Conservation (phyloP, 1,284 basidiomycete species). For the Cryptococcus jaspeensis region DNA sequence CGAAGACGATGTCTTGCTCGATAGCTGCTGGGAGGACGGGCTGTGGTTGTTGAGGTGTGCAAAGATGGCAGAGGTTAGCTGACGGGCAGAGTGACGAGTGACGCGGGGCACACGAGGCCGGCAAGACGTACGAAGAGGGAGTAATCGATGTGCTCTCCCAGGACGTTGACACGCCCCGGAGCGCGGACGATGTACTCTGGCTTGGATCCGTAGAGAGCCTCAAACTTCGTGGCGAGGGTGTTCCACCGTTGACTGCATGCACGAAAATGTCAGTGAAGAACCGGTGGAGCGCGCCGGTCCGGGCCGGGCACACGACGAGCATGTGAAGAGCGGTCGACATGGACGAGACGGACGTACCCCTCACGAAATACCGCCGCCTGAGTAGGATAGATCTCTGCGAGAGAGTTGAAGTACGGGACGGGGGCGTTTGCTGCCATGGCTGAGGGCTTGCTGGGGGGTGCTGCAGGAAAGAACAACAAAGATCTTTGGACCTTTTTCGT, state of each 20-base stretch:
- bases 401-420: slow-evolving; percentile 64
- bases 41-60: slow-evolving; percentile 38
- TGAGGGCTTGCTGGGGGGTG: no score
- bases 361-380: slow-evolving; percentile 60
- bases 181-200: slow-evolving; percentile 73
- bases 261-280: not conserved
- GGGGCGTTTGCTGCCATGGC: slow-evolving; percentile 57
- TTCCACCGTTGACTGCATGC: slow-evolving; percentile 61
- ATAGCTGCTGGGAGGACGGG: slow-evolving; percentile 75
- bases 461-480: no score
- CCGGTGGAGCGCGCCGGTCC: not conserved
- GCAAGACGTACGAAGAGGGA: slow-evolving; percentile 38
- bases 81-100: not conserved
- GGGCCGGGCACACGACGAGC: no score
- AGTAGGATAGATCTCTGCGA: slow-evolving; percentile 61
- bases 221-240: slow-evolving; percentile 63
- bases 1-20: slow-evolving; percentile 80
- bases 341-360: slow-evolving; percentile 49
- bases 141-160: slow-evolving; percentile 88
- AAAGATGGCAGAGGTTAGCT: slow-evolving; percentile 49
- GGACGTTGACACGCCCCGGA: slow-evolving; percentile 75
- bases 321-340: not conserved
- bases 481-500: no score
- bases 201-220: slow-evolving; percentile 62
- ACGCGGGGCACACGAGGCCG: not conserved